Conservation (phyloP, 2,329 filamentous ascomycete species). For the Hypocreales sp. region DNA sequence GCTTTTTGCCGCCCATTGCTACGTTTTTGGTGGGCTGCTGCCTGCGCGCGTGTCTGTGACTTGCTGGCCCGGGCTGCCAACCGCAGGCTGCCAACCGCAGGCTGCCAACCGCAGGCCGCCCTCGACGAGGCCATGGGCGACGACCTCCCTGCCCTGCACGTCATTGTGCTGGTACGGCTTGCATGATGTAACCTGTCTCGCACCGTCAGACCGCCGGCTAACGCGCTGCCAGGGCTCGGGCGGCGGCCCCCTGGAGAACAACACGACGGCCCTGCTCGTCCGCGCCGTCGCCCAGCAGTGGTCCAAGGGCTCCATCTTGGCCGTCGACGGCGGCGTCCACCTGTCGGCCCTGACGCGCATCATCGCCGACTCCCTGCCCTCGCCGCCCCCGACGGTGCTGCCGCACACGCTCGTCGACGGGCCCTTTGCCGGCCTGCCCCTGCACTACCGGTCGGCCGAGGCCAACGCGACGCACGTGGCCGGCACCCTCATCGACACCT, state of each 20-base stretch:
- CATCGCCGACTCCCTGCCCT: conserved; percentile 40
- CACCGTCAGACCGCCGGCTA: conserved; percentile 6
- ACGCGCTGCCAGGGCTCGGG: conserved; percentile 54
- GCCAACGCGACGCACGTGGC: conserved; percentile 75
- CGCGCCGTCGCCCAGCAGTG: conserved; percentile 67
- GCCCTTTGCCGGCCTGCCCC: conserved; percentile 64
- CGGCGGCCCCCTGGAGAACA: conserved; percentile 80
- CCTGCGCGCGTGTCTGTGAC: too few species aligned
- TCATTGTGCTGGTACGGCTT: conserved; percentile 49
- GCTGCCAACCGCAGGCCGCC: too few species aligned
- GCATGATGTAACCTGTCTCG: neutral
- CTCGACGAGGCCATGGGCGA: conserved; percentile 9
- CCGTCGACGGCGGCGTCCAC: conserved; percentile 89
- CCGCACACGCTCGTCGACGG: conserved; percentile 47
- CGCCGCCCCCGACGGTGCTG: conserved; percentile 10
- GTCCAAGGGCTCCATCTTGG: conserved; percentile 68
- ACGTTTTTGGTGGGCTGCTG: too few species aligned
- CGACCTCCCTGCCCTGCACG: conserved; percentile 43
- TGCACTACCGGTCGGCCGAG: conserved; percentile 49
- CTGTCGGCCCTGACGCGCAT: conserved; percentile 73
- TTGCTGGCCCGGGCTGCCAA: too few species aligned
- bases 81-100: too few species aligned
- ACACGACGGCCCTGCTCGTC: conserved; percentile 78
- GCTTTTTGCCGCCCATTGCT: too few species aligned
- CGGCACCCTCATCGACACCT: conserved; percentile 66